A percentile compares a stretch with the other conserved stretches of the same genome.
Conservation (phyloP, 805 yeast species). For the Teunomyces barrocoloradensis region DNA sequence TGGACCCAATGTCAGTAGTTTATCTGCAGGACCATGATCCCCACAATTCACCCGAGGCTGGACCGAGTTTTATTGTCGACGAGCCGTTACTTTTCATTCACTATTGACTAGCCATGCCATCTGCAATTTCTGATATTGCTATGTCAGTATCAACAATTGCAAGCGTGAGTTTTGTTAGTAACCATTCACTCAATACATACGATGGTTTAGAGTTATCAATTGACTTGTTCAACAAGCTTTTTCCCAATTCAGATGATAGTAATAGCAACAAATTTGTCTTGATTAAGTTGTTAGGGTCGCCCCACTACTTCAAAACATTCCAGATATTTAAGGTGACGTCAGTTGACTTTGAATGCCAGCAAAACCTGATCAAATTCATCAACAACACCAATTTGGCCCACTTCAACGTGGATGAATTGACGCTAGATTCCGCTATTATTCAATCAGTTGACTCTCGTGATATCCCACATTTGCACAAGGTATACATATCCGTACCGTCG, state of each 20-base stretch:
- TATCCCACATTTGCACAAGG: conserved; percentile 41
- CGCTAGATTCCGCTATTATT: conserved; percentile 39
- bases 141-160: conserved; percentile 26
- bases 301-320: conserved; percentile 32
- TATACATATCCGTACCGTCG: conserved; percentile 48
- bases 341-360: conserved; percentile 24
- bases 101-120: conserved; percentile 12
- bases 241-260: conserved; percentile 20
- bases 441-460: conserved; percentile 28
- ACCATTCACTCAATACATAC: conserved; percentile 19
- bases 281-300: conserved; percentile 39
- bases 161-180: conserved; percentile 30
- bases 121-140: conserved; percentile 7
- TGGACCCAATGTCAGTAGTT: not conserved
- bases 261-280: conserved; percentile 23
- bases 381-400: conserved; percentile 38
- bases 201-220: conserved; percentile 33
- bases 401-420: conserved; percentile 24
- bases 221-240: conserved; percentile 32
- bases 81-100: not conserved
- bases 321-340: conserved; percentile 35
- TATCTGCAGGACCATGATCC: not conserved
- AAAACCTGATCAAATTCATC: conserved; percentile 35
- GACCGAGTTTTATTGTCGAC: not conserved
- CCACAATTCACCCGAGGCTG: conserved; percentile 4